phyloP scores from a whole-genome alignment of 371 early-diverging fungal species.

The Phascolomyces articulosus region DNA sequence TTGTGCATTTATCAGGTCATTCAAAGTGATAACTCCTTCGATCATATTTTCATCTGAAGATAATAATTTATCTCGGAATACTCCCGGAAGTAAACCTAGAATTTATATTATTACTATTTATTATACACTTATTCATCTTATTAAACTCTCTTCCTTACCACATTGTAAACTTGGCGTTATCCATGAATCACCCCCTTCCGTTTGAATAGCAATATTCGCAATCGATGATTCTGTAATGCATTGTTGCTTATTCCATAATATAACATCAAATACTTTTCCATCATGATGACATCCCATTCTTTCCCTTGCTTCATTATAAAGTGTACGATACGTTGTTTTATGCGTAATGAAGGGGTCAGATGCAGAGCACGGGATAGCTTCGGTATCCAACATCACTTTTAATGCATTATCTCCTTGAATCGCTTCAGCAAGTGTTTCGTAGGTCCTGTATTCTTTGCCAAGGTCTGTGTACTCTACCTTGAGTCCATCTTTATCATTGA shows the following conservation, averaged over 20 bases:
- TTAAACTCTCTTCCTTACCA: slow-evolving; percentile 28
- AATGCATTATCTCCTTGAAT: slow-evolving; percentile 8
- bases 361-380: slow-evolving; percentile 25
- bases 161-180: slow-evolving; percentile 48
- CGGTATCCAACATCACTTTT: slow-evolving; percentile 40
- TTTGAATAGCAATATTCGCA: slow-evolving; percentile 60
- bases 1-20: slow-evolving; percentile 47
- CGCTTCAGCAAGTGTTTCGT: slow-evolving; percentile 16
- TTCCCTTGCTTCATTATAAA: slow-evolving; percentile 54
- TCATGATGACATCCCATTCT: slow-evolving; percentile 29
- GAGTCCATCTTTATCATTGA: slow-evolving; percentile 36
- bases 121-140: too few species aligned
- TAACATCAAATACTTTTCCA: slow-evolving; percentile 51
- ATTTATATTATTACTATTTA: too few species aligned
- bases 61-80: slow-evolving; percentile 50
- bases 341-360: slow-evolving; percentile 50
- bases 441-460: slow-evolving; percentile 17
- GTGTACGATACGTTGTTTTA: slow-evolving; percentile 61
- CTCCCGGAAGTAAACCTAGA: slow-evolving; percentile 52
- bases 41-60: slow-evolving; percentile 21
- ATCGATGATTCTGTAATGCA: slow-evolving; percentile 65
- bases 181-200: slow-evolving; percentile 34
- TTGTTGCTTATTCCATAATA: slow-evolving; percentile 50
- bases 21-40: slow-evolving; percentile 45
- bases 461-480: slow-evolving; percentile 47